These are phyloP conservation scores for Domatiomyces globalis DNA, from an alignment of 2,329 filamentous ascomycete genomes.

Conservation along the genomic window DNA sequence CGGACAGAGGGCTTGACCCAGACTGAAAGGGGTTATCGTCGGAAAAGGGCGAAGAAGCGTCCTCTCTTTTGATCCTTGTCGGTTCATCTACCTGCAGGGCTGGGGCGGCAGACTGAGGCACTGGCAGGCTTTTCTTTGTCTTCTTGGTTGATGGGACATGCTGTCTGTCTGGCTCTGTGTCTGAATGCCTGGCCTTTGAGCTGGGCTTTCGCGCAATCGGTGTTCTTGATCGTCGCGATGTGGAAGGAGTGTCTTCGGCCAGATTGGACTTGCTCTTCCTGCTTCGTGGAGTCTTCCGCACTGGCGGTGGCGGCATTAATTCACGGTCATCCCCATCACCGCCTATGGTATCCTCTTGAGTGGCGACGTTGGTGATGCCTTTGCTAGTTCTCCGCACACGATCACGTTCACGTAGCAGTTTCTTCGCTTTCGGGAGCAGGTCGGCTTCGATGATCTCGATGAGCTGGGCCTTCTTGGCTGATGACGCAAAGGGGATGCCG, in stretches of 20 bases:
- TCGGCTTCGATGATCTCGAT: conserved; percentile 70
- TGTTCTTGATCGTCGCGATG: conserved; percentile 40
- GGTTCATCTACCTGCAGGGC: conserved; percentile 25
- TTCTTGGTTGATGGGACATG: conserved; percentile 36
- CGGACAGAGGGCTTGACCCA: conserved; percentile 54
- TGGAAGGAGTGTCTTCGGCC: conserved; percentile 24
- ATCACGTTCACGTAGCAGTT: conserved; percentile 59
- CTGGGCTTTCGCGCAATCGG: conserved; percentile 38
- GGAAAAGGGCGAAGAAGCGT: conserved; percentile 55
- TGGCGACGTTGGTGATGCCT: conserved; percentile 62
- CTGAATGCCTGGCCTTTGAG: conserved; percentile 38
- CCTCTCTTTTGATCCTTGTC: conserved; percentile 31
- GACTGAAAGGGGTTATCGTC: conserved; percentile 89
- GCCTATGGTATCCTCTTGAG: conserved; percentile 49
- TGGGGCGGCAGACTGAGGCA: conserved; percentile 19
- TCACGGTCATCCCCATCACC: conserved; percentile 41
- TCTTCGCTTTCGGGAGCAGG: conserved; percentile 62
- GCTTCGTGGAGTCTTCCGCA: conserved; percentile 36
- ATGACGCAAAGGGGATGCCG: conserved; percentile 70
- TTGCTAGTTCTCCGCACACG: conserved; percentile 72
- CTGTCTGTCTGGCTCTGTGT: conserved; percentile 37
- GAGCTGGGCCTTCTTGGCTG: conserved; percentile 81
- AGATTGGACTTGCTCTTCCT: conserved; percentile 24
- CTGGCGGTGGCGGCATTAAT: conserved; percentile 34
- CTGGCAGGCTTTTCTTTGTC: conserved; percentile 35